phyloP scores from a whole-genome alignment of 108 stramenopile species.

The Fragilaria radians region DNA sequence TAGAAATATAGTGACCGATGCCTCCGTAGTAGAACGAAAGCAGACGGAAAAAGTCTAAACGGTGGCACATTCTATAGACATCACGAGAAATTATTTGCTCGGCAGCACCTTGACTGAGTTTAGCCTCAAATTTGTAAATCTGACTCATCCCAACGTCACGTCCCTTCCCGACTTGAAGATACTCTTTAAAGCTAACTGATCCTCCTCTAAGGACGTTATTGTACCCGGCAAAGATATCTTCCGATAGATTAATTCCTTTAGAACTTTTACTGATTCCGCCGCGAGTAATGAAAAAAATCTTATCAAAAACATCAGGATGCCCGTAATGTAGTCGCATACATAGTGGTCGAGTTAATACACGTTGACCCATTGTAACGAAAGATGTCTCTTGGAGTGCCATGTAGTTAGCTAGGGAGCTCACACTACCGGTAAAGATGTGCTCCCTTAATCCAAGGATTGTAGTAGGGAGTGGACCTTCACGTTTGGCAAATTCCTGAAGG shows the following conservation, averaged over 20 bases:
- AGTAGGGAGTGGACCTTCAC: slow-evolving; percentile 85
- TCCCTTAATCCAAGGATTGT: slow-evolving; percentile 95
- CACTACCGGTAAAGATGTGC: slow-evolving; percentile 98
- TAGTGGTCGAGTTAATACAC: slow-evolving; percentile 91
- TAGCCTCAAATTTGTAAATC: slow-evolving; percentile 99
- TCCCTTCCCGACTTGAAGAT: slow-evolving; percentile 96
- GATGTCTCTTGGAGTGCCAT: slow-evolving; percentile 98
- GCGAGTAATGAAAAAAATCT: slow-evolving; percentile 95
- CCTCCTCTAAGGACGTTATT: slow-evolving; percentile 93
- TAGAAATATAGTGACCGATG: slow-evolving; percentile 96
- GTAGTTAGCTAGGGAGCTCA: slow-evolving; percentile 96
- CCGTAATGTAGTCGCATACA: slow-evolving; percentile 96
- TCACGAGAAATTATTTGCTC: slow-evolving; percentile 97
- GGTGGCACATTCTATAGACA: slow-evolving; percentile 88
- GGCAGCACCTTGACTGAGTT: slow-evolving; percentile 96
- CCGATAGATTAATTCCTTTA: slow-evolving; percentile 96
- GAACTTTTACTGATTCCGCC: slow-evolving; percentile 97
- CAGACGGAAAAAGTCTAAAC: slow-evolving; percentile 96
- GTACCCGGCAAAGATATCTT: slow-evolving; percentile 99
- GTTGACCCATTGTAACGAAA: slow-evolving; percentile 95
- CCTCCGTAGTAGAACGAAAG: slow-evolving; percentile 97
- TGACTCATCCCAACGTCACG: slow-evolving; percentile 99
- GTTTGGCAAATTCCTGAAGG: slow-evolving; percentile 92
- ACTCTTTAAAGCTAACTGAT: slow-evolving; percentile 93
- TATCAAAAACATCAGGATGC: slow-evolving; percentile 98